These are phyloP conservation scores for Bruguiera sexangula DNA, from an alignment of 345 rosid species.

Conservation along the genomic window DNA sequence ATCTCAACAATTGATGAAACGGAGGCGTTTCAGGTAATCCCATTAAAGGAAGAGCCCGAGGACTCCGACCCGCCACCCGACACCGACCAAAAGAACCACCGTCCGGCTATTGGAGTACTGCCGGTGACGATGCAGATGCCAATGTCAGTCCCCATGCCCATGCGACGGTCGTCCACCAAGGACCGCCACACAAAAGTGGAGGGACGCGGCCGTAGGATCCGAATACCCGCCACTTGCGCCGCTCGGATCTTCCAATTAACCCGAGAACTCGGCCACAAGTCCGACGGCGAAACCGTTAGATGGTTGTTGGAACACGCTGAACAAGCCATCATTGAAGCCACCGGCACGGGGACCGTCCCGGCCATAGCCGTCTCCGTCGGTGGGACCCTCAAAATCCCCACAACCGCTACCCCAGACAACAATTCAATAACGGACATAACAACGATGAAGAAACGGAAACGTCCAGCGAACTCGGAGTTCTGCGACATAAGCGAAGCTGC, in stretches of 20 bases:
- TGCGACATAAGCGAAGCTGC: slow-evolving; percentile 23
- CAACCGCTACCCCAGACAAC: slow-evolving; percentile 7
- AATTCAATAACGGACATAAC: slow-evolving; percentile 7
- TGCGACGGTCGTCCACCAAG: slow-evolving; percentile 43
- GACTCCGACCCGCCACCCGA: slow-evolving; percentile 29
- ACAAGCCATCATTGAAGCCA: slow-evolving; percentile 42
- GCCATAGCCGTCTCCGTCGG: slow-evolving; percentile 46
- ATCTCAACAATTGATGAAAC: slow-evolving; percentile 21
- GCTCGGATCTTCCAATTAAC: slow-evolving; percentile 50
- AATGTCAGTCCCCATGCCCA: not conserved
- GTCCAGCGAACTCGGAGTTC: slow-evolving; percentile 35
- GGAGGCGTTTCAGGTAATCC: slow-evolving; percentile 25
- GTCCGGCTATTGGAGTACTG: slow-evolving; percentile 16
- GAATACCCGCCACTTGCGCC: slow-evolving; percentile 55
- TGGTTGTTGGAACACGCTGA: slow-evolving; percentile 53
- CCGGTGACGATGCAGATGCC: slow-evolving; percentile 30
- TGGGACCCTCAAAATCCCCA: slow-evolving; percentile 44
- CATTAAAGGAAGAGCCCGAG: slow-evolving; percentile 39
- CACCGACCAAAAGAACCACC: slow-evolving; percentile 17
- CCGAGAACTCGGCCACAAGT: slow-evolving; percentile 45
- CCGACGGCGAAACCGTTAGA: slow-evolving; percentile 51
- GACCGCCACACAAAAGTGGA: slow-evolving; percentile 60
- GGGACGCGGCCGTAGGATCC: slow-evolving; percentile 57
- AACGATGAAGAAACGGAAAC: slow-evolving; percentile 25
- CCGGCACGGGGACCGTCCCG: slow-evolving; percentile 45